Conservation (phyloP, 257 asterid genomes). For the Capsicum pubescens region DNA sequence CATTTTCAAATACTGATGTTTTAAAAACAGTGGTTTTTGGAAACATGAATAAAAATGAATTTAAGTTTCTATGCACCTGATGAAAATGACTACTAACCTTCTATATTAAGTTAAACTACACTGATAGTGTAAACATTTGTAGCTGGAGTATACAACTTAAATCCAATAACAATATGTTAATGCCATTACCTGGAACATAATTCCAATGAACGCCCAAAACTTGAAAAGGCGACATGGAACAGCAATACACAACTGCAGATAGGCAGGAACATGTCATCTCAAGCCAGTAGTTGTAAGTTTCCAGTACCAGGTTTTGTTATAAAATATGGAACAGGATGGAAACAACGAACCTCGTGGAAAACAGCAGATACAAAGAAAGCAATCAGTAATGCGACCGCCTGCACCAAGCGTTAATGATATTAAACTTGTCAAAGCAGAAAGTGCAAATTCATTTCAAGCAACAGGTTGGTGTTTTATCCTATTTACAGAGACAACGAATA, state of each 20-base stretch:
- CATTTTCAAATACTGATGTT: neutral
- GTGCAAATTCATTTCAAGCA: neutral
- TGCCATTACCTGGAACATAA: conserved; percentile 82
- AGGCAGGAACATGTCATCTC: conserved; percentile 27
- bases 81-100: neutral
- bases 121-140: neutral
- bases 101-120: neutral
- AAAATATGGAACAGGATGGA: neutral
- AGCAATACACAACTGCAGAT: conserved; percentile 83
- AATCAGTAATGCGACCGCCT: conserved; percentile 80
- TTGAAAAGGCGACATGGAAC: conserved; percentile 97
- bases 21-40: neutral
- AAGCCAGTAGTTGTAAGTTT: neutral
- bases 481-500: neutral
- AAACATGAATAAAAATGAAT: neutral
- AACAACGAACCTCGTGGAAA: conserved; percentile 83
- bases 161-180: conserved; percentile 5
- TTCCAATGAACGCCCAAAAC: conserved; percentile 92
- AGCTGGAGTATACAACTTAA: neutral
- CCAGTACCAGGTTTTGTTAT: neutral
- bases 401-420: conserved; percentile 34
- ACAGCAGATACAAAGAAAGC: conserved; percentile 88
- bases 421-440: neutral
- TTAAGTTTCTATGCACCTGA: neutral
- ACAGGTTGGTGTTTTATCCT: neutral